phyloP scores from a whole-genome alignment of 2,329 filamentous ascomycete species.

The Nigrospora sphaerica region DNA sequence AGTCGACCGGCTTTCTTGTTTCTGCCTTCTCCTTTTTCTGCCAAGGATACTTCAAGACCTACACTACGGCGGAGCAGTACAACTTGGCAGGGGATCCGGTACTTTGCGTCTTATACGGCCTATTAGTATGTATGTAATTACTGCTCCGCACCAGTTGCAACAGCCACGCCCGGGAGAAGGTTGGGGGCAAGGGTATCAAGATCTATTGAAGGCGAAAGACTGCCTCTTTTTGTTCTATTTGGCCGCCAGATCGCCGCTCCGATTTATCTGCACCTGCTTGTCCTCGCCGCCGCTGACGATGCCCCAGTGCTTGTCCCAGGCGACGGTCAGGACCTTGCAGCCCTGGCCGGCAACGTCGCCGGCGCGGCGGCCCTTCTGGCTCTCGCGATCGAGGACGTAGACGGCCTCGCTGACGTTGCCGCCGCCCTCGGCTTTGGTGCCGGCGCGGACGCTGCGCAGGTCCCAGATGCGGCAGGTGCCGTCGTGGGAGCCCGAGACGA shows the following conservation, averaged over 20 bases:
- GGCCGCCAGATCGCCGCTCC: conserved; percentile 43
- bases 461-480: conserved; percentile 94
- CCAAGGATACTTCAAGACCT: too few relatives aligned
- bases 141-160: too few relatives aligned
- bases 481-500: conserved; percentile 87
- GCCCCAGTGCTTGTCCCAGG: conserved; percentile 79
- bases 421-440: conserved; percentile 52
- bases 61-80: too few relatives aligned
- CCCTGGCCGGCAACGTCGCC: conserved; percentile 65
- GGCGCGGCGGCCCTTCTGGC: conserved; percentile 56
- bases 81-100: too few relatives aligned
- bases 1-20: too few relatives aligned
- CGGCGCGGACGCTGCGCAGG: conserved; percentile 61
- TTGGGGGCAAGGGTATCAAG: not conserved
- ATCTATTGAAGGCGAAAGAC: not conserved
- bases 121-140: too few relatives aligned
- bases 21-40: too few relatives aligned
- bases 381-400: conserved; percentile 70
- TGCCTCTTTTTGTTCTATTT: not conserved
- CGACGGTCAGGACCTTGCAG: conserved; percentile 82
- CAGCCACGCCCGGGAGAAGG: not conserved
- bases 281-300: conserved; percentile 92
- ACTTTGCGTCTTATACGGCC: too few relatives aligned
- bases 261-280: conserved; percentile 88
- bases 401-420: conserved; percentile 65